Percentiles rank a stretch among this genome's conserved stretches.
phyloP scores from a whole-genome alignment of 2,329 filamentous ascomycete species.

The Teratosphaeriaceae sp. region DNA sequence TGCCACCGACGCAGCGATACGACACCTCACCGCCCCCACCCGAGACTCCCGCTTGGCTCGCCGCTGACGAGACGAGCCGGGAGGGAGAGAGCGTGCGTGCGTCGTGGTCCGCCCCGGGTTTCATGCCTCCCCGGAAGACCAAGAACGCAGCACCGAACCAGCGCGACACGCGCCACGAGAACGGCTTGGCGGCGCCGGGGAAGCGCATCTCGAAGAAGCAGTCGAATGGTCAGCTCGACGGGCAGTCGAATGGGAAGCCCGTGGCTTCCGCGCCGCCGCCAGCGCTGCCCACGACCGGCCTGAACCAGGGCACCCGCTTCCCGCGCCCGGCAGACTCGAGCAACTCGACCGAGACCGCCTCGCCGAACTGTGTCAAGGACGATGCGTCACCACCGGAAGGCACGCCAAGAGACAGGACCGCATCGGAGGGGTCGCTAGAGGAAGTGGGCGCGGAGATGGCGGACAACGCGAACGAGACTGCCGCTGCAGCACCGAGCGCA shows the following conservation, averaged over 20 bases:
- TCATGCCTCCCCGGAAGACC: slow-evolving; percentile 44
- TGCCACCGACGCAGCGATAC: neutral
- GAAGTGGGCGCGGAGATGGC: slow-evolving; percentile 25
- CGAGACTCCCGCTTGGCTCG: slow-evolving; percentile 23
- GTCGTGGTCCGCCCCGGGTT: neutral
- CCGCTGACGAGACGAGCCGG: slow-evolving; percentile 22
- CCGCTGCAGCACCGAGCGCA: slow-evolving; percentile 20
- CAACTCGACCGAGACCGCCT: slow-evolving; percentile 15
- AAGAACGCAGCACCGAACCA: slow-evolving; percentile 36
- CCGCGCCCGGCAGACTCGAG: slow-evolving; percentile 23
- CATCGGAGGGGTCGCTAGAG: slow-evolving; percentile 39
- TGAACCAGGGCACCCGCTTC: slow-evolving; percentile 33
- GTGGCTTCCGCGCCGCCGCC: slow-evolving; percentile 29
- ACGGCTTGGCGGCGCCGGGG: slow-evolving; percentile 73
- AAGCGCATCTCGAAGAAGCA: slow-evolving; percentile 54
- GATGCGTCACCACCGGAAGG: slow-evolving; percentile 19
- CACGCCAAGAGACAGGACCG: slow-evolving; percentile 32
- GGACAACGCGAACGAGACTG: slow-evolving; percentile 21
- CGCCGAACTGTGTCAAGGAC: slow-evolving; percentile 14
- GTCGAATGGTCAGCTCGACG: slow-evolving; percentile 40
- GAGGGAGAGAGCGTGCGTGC: slow-evolving; percentile 9
- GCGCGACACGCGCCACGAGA: slow-evolving; percentile 65
- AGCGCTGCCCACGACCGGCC: slow-evolving; percentile 32
- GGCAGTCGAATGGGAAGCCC: slow-evolving; percentile 13
- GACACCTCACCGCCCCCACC: neutral